phyloP scores from a whole-genome alignment of 2,329 filamentous ascomycete genomes.

The Elsinoe necatrix region DNA sequence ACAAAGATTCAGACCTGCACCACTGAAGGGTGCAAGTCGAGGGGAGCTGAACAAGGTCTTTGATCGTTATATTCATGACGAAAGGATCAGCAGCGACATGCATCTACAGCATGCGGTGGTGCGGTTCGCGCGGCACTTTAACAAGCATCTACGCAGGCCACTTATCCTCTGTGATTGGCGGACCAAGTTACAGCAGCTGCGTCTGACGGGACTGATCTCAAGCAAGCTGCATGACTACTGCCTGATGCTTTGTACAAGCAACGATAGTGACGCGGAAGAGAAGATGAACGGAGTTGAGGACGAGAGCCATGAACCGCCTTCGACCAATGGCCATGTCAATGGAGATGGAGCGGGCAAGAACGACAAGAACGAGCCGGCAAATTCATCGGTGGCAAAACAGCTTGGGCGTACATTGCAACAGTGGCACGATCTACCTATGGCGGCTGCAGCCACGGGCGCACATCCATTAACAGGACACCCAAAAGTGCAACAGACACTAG shows the following conservation, averaged over 20 bases:
- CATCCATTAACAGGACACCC: conserved; percentile 11
- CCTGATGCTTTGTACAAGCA: conserved; percentile 9
- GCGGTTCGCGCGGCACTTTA: conserved; percentile 30
- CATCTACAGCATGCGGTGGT: conserved; percentile 33
- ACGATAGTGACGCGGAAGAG: background rate
- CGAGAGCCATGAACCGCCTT: background rate
- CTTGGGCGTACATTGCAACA: background rate
- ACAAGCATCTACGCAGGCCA: conserved; percentile 21
- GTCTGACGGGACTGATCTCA: conserved; percentile 26
- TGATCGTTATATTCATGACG: conserved; percentile 32
- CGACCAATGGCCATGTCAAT: background rate
- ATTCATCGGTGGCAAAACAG: background rate
- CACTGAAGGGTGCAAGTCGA: conserved; percentile 22
- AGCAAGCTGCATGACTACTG: conserved; percentile 21
- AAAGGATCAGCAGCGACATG: conserved; percentile 29
- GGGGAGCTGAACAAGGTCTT: conserved; percentile 31
- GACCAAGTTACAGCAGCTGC: conserved; percentile 29
- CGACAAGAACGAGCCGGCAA: background rate
- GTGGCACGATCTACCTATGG: background rate
- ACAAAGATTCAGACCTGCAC: conserved; percentile 24
- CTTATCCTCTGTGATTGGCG: conserved; percentile 25
- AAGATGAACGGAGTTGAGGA: background rate
- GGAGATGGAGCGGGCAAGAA: no score
- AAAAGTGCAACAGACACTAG: background rate
- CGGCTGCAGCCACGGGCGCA: background rate